phyloP scores from a whole-genome alignment of 306 rosid species.

The Oemleria cerasiformis region DNA sequence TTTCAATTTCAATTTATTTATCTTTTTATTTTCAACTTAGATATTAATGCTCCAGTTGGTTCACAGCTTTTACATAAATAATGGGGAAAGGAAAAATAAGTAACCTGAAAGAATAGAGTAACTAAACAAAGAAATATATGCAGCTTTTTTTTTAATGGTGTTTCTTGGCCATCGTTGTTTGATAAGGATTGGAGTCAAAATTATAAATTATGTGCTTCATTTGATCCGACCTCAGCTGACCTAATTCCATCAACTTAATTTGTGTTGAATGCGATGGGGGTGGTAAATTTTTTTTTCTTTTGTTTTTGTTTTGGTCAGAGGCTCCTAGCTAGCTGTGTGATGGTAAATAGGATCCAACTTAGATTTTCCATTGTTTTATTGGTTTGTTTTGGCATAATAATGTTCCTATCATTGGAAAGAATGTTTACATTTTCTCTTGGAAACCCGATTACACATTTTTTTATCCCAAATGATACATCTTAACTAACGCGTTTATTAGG shows the following conservation, averaged over 20 bases:
- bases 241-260: no score
- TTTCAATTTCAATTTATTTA: constrained; percentile 13
- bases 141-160: neutral
- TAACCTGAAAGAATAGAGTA: neutral
- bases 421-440: no score
- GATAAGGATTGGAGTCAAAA: constrained; percentile 22
- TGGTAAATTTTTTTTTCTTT: no score
- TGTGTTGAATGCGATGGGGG: no score
- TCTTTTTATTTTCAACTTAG: neutral
- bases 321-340: neutral
- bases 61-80: constrained; percentile 22
- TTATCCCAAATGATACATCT: no score
- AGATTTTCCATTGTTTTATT: constrained; percentile 4
- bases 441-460: no score
- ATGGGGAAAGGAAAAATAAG: neutral
- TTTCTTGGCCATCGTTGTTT: constrained; percentile 9
- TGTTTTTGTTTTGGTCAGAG: no score
- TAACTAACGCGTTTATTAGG: no score
- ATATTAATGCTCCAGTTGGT: constrained; percentile 13
- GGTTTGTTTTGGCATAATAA: constrained; percentile 14
- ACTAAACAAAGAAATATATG: neutral
- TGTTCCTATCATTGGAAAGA: constrained; percentile 16
- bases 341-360: constrained; percentile 4
- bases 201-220: constrained; percentile 27
- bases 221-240: neutral